Base-by-base conservation (phyloP, 31 red algal species). In the Asparagopsis taxiformis region DNA sequence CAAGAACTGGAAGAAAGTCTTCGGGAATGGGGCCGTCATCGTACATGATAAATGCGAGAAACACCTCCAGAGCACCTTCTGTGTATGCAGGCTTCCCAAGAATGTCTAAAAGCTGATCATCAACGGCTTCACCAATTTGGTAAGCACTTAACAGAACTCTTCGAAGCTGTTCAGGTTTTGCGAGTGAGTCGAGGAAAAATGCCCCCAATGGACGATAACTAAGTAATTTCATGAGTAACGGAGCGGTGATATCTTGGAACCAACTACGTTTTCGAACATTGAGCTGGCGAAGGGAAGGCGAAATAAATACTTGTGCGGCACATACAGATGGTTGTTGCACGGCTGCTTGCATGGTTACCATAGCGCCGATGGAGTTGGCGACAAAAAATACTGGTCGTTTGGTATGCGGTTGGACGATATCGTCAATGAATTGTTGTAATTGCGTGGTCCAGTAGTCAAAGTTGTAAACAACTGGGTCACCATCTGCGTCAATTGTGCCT, bases 371-470 rank as follows among this genome's bases (percentile, higher is more conserved):
- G 13, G 84, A 90, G 44, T 98, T 98, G 15, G 77, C 94, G 0
- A 98, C 81, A 3, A 90, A 48, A 26, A 90, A 74, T 4, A 87
- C 73, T 22, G 79, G 66, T 33, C 52, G 28, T 21, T 38, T 30
- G 8, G 19, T 41, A 44, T 31, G 44, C 21, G 33, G 48, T 0
- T 59, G 26, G 28, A 91, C 73, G 25, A 98, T 66, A n/a, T 39
- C 28, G 17, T 72, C 21, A 9, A 89, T 59, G 62, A 98, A 98
- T 29, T 24, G 36, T 21, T 70, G 64, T 36, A 98, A 58, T 50
- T 98, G 89, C 37, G 36, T 63, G 9, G 77, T 70, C 94, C 94
- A 98, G 26, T 80, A 81, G 52, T 93, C 90, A 72, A 93, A 98
- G 3, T 68, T 85, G 79, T 98, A 98, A 7, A 55, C 28, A 31